phyloP scores from a whole-genome alignment of 257 asterid species.

The Hygrophila difformis region DNA sequence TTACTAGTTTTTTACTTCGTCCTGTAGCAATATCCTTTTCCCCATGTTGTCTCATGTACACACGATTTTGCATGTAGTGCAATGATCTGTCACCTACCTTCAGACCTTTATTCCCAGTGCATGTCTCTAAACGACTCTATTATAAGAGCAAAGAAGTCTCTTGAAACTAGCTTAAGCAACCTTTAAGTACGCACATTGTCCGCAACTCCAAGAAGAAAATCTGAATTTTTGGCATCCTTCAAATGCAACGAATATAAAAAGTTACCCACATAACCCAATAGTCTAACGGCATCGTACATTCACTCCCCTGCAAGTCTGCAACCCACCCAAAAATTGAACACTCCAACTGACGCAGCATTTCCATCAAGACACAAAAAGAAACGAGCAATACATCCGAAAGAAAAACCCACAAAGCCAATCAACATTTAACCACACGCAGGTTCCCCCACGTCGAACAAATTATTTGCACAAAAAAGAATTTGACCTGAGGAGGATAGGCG shows the following conservation, averaged over 20 bases:
- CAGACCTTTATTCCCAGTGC: background rate
- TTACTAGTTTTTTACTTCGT: constrained; percentile 4
- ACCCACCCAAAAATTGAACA: constrained; percentile 15
- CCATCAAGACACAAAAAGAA: constrained; percentile 1
- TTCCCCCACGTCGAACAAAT: background rate
- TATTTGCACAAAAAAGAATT: background rate
- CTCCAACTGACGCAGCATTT: constrained; percentile 10
- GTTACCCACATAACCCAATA: background rate
- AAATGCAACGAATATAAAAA: background rate
- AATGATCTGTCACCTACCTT: background rate
- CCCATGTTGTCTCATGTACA: background rate
- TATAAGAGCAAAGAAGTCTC: background rate
- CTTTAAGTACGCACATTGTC: background rate
- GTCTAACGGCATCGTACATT: background rate
- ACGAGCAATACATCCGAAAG: background rate
- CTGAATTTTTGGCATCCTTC: constrained; percentile 1
- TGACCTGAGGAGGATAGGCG: constrained; percentile 47
- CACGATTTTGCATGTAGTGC: background rate
- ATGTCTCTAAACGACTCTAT: background rate
- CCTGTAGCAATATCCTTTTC: background rate
- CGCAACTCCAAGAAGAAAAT: constrained; percentile 4
- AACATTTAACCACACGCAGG: background rate
- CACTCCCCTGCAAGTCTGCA: background rate
- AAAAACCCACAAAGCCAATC: background rate
- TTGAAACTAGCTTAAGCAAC: constrained; percentile 3